These are phyloP conservation scores for Terana coerulea DNA, from an alignment of 768 basidiomycete species.

Conservation along the genomic window DNA sequence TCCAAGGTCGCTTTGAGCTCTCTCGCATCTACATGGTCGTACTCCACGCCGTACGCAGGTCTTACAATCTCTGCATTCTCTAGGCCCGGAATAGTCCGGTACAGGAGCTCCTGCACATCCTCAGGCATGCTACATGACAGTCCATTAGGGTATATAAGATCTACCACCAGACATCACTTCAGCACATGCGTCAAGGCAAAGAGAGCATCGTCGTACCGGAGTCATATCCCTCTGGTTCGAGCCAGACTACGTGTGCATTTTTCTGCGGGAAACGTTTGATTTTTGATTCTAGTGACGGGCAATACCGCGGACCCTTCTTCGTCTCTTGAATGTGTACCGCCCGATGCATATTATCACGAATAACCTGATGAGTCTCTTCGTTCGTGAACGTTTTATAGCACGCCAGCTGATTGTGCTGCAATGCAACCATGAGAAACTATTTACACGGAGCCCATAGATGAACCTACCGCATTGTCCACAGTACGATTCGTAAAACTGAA, in stretches of 20 bases:
- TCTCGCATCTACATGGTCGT: constrained; percentile 85
- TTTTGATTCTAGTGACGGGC: constrained; percentile 88
- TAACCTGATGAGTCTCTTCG: constrained; percentile 65
- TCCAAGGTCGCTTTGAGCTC: constrained; percentile 79
- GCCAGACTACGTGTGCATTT: constrained; percentile 71
- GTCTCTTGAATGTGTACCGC: constrained; percentile 88
- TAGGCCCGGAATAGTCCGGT: constrained; percentile 80
- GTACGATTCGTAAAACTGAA: constrained; percentile 72
- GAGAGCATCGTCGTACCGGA: constrained; percentile 46
- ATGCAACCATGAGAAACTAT: not conserved
- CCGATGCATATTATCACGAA: constrained; percentile 69
- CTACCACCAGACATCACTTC: constrained; percentile 34
- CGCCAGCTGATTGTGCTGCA: constrained; percentile 64
- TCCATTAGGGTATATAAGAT: constrained; percentile 87
- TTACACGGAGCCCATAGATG: not conserved
- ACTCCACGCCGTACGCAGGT: constrained; percentile 92
- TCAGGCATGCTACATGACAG: constrained; percentile 85
- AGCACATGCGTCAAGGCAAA: not conserved
- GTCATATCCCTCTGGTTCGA: constrained; percentile 91
- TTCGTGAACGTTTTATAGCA: constrained; percentile 78
- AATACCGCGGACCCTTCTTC: constrained; percentile 88
- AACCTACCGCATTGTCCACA: constrained; percentile 66
- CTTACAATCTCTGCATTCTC: constrained; percentile 80
- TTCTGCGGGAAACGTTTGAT: constrained; percentile 76
- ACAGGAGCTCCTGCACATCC: constrained; percentile 79